Percentiles rank a stretch among this genome's conserved stretches.
Evolutionary conservation across 2,329 filamentous ascomycete species (phyloP).

Genomic region (Magnaporthales sp.): DNA sequence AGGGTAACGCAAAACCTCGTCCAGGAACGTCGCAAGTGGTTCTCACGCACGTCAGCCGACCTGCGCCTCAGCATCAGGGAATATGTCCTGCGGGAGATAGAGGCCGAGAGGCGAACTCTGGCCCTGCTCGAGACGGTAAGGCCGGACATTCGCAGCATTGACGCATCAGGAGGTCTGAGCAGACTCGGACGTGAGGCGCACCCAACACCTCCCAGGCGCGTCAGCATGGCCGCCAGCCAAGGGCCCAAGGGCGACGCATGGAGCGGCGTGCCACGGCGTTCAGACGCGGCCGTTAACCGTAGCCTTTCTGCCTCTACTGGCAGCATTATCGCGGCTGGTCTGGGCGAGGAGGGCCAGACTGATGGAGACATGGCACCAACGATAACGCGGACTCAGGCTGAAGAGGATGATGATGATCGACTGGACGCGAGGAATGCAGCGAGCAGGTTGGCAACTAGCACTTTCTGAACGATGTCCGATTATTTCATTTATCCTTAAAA

Average conservation of each 20-base stretch:
- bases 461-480: constrained; percentile 56
- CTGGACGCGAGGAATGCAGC: constrained; percentile 95
- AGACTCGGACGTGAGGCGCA: constrained; percentile 83
- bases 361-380: constrained; percentile 22
- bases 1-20: constrained; percentile 85
- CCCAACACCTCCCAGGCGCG: constrained; percentile 55
- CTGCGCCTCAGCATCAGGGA: constrained; percentile 78
- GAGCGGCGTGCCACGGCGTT: constrained; percentile 83
- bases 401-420: constrained; percentile 86
- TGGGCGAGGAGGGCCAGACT: constrained; percentile 46
- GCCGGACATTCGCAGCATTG: constrained; percentile 87
- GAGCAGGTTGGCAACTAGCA: constrained; percentile 86
- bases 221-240: constrained; percentile 77
- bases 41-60: constrained; percentile 76
- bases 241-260: constrained; percentile 97
- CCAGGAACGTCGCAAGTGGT: constrained; percentile 85
- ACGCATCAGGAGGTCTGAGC: constrained; percentile 81
- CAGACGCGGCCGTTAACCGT: constrained; percentile 63
- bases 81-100: constrained; percentile 89
- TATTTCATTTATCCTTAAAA: not conserved
- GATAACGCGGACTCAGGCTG: constrained; percentile 48
- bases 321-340: constrained; percentile 22
- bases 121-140: constrained; percentile 90
- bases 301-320: constrained; percentile 66
- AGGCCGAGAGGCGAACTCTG: constrained; percentile 84